Base-by-base conservation (phyloP, 2,329 filamentous ascomycete species). In the Penicillium sumatraense region DNA sequence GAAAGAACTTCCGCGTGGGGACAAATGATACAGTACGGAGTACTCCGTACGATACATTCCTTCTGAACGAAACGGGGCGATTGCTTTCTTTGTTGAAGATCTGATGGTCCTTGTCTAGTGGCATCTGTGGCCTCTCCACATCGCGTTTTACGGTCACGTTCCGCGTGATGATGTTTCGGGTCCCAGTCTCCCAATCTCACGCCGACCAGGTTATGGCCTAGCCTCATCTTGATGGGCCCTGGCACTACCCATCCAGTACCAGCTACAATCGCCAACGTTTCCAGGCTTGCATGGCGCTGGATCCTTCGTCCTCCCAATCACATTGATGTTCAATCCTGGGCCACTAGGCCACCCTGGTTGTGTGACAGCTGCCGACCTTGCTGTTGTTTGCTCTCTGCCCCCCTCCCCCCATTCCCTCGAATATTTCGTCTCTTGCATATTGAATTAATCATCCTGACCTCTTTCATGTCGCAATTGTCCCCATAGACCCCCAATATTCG, bases 311-410 rank as follows among this genome's bases (percentile, higher is more conserved):
- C 42, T 42, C 35, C 50, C 55, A 63, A 57, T 61, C 46, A 50
- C 27, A 35, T 35, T 29, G 24, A 20, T 8, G 45, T 59, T 62
- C 53, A 26, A 57, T 51, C 38, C 51, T 58, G 59, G 57, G 10
- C 59, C 42, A 61, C 54, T 27, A 9, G 51, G 51, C 31, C 46
- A 59, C 53, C 62, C 58, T 51, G 51, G 51, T 40, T 58, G 62
- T 64, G 54, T 57, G 54, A 65, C 62, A 53, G 54, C 20, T 44
- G 26, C 47, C 21, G 33, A 55, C 45, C 35, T 16, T 47, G 24
- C 51, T 41, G 18, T 58, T 45, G 35, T 35, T 27, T 47, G 38
- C 54, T 50, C 13, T 20, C 38, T 40, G 23, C 31, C 24, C 9
- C 8, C 20, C 11, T 18, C 33, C 53, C 51, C 53, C 53, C 47